Evolutionary conservation across 805 yeast species (phyloP).

Genomic region (Blastobotrys parvus): DNA sequence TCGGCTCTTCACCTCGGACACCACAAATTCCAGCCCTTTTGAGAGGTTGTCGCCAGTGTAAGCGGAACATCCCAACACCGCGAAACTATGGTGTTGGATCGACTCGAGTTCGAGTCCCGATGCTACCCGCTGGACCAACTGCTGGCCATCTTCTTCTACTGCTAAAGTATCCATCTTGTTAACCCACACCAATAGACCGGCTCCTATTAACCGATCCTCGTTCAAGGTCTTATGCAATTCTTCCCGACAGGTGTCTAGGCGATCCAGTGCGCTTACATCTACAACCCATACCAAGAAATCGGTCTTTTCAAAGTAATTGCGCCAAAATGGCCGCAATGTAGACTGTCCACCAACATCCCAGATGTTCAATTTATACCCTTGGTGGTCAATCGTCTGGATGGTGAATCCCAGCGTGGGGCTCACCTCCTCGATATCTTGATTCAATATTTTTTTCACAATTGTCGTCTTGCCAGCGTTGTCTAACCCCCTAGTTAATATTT

Average conservation of each 20-base stretch:
- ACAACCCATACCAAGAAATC: slow-evolving; percentile 82
- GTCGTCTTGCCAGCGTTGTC: slow-evolving; percentile 93
- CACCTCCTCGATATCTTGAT: slow-evolving; percentile 43
- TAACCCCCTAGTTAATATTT: slow-evolving; percentile 42
- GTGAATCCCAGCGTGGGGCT: slow-evolving; percentile 90
- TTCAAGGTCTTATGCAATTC: slow-evolving; percentile 57
- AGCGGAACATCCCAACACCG: slow-evolving; percentile 42
- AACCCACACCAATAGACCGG: slow-evolving; percentile 56
- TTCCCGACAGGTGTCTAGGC: slow-evolving; percentile 54
- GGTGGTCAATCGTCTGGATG: slow-evolving; percentile 50
- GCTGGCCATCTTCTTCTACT: slow-evolving; percentile 9
- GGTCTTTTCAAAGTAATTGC: slow-evolving; percentile 78
- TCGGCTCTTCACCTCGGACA: slow-evolving; percentile 32
- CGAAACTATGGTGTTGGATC: slow-evolving; percentile 33
- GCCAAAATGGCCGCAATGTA: slow-evolving; percentile 82
- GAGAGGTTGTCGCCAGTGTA: slow-evolving; percentile 35
- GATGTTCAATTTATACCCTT: slow-evolving; percentile 27
- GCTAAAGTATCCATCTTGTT: slow-evolving; percentile 63
- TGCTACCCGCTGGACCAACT: slow-evolving; percentile 10
- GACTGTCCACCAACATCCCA: slow-evolving; percentile 91
- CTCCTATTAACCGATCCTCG: slow-evolving; percentile 65
- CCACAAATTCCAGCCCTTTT: slow-evolving; percentile 37
- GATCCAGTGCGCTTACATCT: slow-evolving; percentile 51
- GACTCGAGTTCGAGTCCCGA: slow-evolving; percentile 3
- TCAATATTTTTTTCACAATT: slow-evolving; percentile 51